Percentiles rank a stretch among this genome's conserved stretches.
These are phyloP conservation scores for Blastobotrys buckinghamii DNA, from an alignment of 1,139 yeast genomes.

Conservation along the genomic window DNA sequence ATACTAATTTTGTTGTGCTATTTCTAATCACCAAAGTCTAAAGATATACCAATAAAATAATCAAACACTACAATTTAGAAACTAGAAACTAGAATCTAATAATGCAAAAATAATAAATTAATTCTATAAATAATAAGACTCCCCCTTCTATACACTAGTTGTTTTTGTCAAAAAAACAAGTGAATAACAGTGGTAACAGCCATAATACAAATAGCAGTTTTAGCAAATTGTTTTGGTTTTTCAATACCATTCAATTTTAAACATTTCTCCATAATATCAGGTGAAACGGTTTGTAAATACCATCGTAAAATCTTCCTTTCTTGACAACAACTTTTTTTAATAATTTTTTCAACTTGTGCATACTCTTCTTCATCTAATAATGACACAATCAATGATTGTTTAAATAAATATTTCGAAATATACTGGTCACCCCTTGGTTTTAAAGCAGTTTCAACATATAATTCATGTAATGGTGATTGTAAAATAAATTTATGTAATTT, in stretches of 20 bases:
- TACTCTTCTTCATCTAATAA: neutral
- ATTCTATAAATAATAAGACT: too few species aligned
- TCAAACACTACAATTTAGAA: too few species aligned
- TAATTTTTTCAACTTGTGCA: neutral
- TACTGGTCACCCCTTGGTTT: neutral
- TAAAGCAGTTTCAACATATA: conserved; percentile 6
- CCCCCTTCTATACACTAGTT: too few species aligned
- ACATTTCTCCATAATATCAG: neutral
- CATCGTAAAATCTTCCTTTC: conserved; percentile 5
- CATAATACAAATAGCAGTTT: neutral
- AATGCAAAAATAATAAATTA: too few species aligned
- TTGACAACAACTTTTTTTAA: neutral
- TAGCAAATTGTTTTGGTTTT: neutral
- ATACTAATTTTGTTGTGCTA: too few species aligned
- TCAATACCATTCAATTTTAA: neutral
- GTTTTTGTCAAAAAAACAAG: neutral
- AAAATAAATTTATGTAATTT: neutral
- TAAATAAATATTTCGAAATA: neutral
- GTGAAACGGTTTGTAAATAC: neutral
- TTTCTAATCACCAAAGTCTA: too few species aligned
- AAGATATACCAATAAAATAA: too few species aligned
- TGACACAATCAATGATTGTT: neutral
- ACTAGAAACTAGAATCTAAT: too few species aligned
- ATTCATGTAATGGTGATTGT: conserved; percentile 7
- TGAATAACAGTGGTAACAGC: neutral